Percentiles rank a stretch among this genome's conserved stretches.
Evolutionary conservation across 345 rosid species (phyloP).

Genomic region (Citrus australasica): DNA sequence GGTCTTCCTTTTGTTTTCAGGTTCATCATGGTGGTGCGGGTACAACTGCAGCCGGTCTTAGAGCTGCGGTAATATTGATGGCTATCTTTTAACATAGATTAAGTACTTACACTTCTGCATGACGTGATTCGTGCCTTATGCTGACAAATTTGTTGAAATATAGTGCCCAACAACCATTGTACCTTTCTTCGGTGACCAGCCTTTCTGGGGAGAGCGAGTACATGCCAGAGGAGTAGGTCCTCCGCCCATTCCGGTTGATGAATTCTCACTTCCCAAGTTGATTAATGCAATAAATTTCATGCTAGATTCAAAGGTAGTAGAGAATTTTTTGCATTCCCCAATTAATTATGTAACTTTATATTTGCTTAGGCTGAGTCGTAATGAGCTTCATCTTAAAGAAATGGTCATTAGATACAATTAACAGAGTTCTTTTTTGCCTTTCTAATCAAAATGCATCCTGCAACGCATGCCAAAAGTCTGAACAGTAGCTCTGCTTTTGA

Average conservation of each 20-base stretch:
- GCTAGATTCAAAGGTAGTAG: constrained; percentile 56
- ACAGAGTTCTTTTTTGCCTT: neutral
- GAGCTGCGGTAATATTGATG: constrained; percentile 62
- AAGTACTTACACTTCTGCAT: constrained; percentile 1
- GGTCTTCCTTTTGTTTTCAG: constrained; percentile 36
- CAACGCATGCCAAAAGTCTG: neutral
- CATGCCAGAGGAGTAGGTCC: constrained; percentile 95
- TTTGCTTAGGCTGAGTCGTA: neutral
- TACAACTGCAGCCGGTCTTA: constrained; percentile 98
- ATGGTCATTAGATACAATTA: neutral
- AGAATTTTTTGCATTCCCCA: neutral
- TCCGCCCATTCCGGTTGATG: constrained; percentile 82
- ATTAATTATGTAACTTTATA: neutral
- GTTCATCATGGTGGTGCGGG: constrained; percentile 99
- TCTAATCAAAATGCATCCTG: neutral
- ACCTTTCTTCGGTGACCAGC: constrained; percentile 98
- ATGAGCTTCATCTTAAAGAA: neutral
- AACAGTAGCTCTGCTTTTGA: neutral
- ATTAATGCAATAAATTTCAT: constrained; percentile 69
- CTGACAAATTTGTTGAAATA: constrained; percentile 7
- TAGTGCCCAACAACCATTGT: constrained; percentile 97
- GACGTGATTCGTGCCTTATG: neutral
- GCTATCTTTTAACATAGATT: neutral
- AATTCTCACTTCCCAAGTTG: constrained; percentile 77
- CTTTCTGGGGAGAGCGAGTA: constrained; percentile 95